These are phyloP conservation scores for Croton laevigatus DNA, from an alignment of 441 rosid species.

Conservation along the genomic window DNA sequence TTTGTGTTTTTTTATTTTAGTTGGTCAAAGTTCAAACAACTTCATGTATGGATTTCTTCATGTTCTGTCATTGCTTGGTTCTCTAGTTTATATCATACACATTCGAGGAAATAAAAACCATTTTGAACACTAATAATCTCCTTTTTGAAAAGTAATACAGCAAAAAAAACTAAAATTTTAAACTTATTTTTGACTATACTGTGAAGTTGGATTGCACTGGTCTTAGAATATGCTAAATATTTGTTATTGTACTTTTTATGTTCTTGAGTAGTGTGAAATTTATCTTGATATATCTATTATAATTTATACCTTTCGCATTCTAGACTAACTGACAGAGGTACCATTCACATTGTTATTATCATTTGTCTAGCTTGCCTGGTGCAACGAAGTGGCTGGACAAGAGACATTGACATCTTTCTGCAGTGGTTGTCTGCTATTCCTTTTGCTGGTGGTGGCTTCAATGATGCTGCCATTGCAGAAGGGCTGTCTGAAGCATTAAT, in stretches of 20 bases:
- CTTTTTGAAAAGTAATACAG: neutral
- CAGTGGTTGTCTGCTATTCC: slow-evolving; percentile 76
- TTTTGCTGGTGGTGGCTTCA: slow-evolving; percentile 90
- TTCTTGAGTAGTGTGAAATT: neutral
- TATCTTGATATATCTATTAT: slow-evolving; percentile 4
- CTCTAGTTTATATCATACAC: neutral
- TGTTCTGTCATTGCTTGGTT: neutral
- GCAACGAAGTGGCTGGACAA: slow-evolving; percentile 95
- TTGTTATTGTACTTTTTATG: neutral
- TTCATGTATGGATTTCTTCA: neutral
- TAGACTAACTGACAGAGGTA: neutral
- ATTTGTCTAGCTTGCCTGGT: slow-evolving; percentile 73
- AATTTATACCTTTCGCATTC: neutral
- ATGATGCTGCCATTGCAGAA: slow-evolving; percentile 95
- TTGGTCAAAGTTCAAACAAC: slow-evolving; percentile 8
- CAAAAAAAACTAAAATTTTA: neutral
- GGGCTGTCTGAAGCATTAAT: slow-evolving; percentile 96
- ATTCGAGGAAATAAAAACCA: neutral
- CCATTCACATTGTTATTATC: slow-evolving; percentile 7
- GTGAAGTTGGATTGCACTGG: neutral
- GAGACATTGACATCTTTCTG: slow-evolving; percentile 71
- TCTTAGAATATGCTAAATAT: neutral
- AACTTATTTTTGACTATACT: neutral
- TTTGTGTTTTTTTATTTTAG: neutral
- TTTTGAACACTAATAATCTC: neutral